These are phyloP conservation scores for Penicillium steckii DNA, from an alignment of 495 filamentous ascomycete genomes.

Conservation along the genomic window DNA sequence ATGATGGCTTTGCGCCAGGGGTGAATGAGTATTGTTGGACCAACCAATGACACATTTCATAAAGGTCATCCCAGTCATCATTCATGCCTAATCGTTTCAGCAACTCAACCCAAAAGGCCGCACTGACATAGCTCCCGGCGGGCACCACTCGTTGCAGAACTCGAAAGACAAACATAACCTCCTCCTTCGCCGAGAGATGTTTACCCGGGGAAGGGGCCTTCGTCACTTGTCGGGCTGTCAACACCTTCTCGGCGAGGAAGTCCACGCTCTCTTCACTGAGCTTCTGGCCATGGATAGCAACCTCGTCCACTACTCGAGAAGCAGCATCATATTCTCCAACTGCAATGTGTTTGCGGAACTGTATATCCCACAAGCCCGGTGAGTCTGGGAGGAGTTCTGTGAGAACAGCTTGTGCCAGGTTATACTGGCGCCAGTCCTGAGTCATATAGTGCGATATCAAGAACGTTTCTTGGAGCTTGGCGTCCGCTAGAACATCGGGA, in stretches of 20 bases:
- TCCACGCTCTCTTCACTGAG: constrained; percentile 33
- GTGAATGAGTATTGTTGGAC: constrained; percentile 33
- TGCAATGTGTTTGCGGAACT: constrained; percentile 44
- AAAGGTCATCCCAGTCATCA: constrained; percentile 35
- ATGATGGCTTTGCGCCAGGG: neutral
- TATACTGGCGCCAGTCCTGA: constrained; percentile 51
- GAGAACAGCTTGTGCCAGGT: constrained; percentile 53
- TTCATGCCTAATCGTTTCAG: constrained; percentile 42
- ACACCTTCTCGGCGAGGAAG: constrained; percentile 33
- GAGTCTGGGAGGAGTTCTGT: constrained; percentile 29
- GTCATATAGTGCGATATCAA: constrained; percentile 48
- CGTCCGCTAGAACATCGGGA: constrained; percentile 70
- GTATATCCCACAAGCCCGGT: constrained; percentile 35
- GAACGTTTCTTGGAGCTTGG: constrained; percentile 53
- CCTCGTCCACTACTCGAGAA: constrained; percentile 34
- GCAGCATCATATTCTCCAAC: constrained; percentile 34
- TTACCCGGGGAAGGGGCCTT: constrained; percentile 18
- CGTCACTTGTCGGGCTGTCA: constrained; percentile 32
- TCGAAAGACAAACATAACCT: constrained; percentile 35
- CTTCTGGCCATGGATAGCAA: constrained; percentile 28
- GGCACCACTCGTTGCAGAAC: constrained; percentile 36
- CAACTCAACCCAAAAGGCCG: constrained; percentile 41
- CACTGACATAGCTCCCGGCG: constrained; percentile 27
- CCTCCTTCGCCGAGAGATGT: constrained; percentile 17
- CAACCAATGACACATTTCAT: constrained; percentile 43